Evolutionary conservation across 2,329 filamentous ascomycete genomes (phyloP).

Genomic region (Colletotrichum lupini): DNA sequence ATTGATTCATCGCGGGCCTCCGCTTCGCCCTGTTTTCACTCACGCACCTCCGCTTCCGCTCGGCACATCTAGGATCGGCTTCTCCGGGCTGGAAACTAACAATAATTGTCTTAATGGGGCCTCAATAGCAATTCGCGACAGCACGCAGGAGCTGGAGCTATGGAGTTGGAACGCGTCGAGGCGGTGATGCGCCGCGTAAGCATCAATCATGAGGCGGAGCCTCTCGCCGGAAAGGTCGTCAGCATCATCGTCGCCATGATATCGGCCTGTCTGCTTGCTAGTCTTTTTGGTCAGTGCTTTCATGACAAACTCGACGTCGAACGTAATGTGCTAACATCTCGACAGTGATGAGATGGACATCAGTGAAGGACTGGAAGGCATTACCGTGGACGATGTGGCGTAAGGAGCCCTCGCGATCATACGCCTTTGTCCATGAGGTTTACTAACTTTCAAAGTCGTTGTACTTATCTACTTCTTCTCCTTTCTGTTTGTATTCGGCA

Average conservation of each 20-base stretch:
- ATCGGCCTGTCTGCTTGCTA: slow-evolving; percentile 16
- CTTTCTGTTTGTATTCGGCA: slow-evolving; percentile 27
- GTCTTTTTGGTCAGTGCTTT: slow-evolving; percentile 21
- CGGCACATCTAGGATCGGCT: neutral
- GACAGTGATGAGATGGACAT: slow-evolving; percentile 9
- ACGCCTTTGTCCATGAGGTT: neutral
- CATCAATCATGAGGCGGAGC: slow-evolving; percentile 23
- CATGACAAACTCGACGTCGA: neutral
- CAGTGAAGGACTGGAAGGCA: slow-evolving; percentile 26
- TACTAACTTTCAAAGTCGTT: slow-evolving; percentile 9
- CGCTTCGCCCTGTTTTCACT: neutral
- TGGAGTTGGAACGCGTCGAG: neutral
- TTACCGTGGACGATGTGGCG: slow-evolving; percentile 30
- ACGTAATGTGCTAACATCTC: neutral
- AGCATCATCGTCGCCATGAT: slow-evolving; percentile 29
- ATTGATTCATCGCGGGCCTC: neutral
- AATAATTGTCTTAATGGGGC: slow-evolving; percentile 15
- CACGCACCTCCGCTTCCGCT: neutral
- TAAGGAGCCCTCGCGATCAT: neutral
- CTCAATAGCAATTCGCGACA: slow-evolving; percentile 9
- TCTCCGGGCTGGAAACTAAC: neutral
- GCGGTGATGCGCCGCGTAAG: slow-evolving; percentile 2
- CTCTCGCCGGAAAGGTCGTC: slow-evolving; percentile 23
- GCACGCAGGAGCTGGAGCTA: slow-evolving; percentile 9
- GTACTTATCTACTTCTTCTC: slow-evolving; percentile 25